A percentile compares a stretch with the other conserved stretches of the same genome.
Conservation (phyloP, 163 green algal species). For the Scenedesmus sp. region DNA sequence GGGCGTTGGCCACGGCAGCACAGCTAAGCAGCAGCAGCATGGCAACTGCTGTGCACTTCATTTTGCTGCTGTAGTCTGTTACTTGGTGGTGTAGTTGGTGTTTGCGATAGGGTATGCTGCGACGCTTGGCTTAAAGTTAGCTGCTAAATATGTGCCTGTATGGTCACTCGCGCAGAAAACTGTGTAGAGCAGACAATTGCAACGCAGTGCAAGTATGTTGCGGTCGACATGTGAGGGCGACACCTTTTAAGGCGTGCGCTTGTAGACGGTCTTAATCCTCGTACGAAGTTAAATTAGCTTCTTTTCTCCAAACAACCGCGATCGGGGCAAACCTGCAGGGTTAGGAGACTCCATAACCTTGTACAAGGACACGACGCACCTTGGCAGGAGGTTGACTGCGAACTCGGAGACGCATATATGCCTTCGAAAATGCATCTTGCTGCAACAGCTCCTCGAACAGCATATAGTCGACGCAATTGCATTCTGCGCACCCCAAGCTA, state of each 20-base stretch:
- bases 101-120: not conserved
- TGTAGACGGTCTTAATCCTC: not conserved
- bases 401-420: not conserved
- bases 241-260: not conserved
- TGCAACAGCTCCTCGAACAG: not conserved
- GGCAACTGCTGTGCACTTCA: conserved; percentile 4
- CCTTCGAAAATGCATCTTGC: not conserved
- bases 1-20: not conserved
- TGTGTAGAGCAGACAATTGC: no score
- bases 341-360: not conserved
- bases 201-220: no score
- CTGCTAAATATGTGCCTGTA: not conserved
- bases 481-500: not conserved
- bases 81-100: not conserved
- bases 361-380: not conserved
- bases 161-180: not conserved
- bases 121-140: not conserved
- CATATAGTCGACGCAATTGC: not conserved
- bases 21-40: conserved; percentile 25
- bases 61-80: not conserved
- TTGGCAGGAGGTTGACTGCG: not conserved
- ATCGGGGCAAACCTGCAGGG: not conserved
- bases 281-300: not conserved
- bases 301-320: not conserved
- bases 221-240: not conserved